Conservation (phyloP, 352 stramenopile species). For the Phytopythium helicoides region DNA sequence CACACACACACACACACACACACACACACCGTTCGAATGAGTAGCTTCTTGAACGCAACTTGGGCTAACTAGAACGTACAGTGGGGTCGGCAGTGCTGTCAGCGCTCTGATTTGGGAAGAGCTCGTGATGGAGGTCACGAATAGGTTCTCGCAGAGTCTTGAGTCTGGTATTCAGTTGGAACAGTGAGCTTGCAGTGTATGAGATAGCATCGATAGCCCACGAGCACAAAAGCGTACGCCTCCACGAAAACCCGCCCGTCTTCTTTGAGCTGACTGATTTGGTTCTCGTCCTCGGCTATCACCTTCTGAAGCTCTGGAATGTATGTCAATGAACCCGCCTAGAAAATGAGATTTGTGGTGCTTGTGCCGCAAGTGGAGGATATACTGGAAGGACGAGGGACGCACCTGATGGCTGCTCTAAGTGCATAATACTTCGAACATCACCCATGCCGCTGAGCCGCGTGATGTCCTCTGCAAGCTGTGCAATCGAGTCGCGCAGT, state of each 20-base stretch:
- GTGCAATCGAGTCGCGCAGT: slow-evolving; percentile 38
- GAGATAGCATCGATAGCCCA: background rate
- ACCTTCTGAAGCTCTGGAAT: slow-evolving; percentile 51
- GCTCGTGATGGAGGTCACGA: slow-evolving; percentile 45
- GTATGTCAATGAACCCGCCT: too few species aligned
- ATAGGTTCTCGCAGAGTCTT: slow-evolving; percentile 53
- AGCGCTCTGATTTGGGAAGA: slow-evolving; percentile 38
- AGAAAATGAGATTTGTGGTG: too few species aligned
- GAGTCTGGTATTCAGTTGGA: slow-evolving; percentile 19
- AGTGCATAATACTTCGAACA: slow-evolving; percentile 27
- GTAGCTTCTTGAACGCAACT: too few species aligned
- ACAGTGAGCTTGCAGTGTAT: background rate
- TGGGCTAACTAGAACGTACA: too few species aligned
- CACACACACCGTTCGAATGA: too few species aligned
- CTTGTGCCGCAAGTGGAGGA: too few species aligned
- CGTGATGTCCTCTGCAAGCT: slow-evolving; percentile 57
- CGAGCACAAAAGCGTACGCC: slow-evolving; percentile 21
- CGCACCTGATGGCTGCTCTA: slow-evolving; percentile 44
- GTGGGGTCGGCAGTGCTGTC: slow-evolving; percentile 42
- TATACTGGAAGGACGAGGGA: too few species aligned
- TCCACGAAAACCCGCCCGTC: slow-evolving; percentile 50
- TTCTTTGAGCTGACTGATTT: slow-evolving; percentile 46
- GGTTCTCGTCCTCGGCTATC: slow-evolving; percentile 43
- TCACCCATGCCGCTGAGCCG: slow-evolving; percentile 47
- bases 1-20: too few species aligned